Percentiles rank a stretch among this genome's conserved stretches.
Conservation (phyloP, 208 protist genomes). For the Trypanosoma cruzi region DNA sequence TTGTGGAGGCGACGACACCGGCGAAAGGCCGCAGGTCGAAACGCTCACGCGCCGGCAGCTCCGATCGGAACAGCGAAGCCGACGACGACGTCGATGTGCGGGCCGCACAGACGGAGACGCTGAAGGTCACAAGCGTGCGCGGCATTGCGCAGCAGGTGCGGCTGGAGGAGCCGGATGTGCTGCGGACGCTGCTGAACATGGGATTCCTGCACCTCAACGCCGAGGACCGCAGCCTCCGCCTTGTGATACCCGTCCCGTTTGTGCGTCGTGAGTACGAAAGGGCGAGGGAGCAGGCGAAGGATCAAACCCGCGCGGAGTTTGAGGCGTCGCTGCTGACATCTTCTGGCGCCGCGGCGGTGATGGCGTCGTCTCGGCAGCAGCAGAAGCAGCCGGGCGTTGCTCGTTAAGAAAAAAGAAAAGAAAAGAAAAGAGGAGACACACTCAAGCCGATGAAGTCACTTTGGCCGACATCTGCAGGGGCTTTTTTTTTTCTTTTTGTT, state of each 20-base stretch:
- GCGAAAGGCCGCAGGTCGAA: not conserved
- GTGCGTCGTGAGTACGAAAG: conserved; percentile 42
- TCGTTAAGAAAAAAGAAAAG: conserved; percentile 1
- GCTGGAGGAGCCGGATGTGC: conserved; percentile 82
- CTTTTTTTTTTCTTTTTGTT: no score
- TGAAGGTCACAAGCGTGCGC: conserved; percentile 6
- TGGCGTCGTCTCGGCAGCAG: not conserved
- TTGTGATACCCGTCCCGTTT: conserved; percentile 65
- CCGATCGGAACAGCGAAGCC: not conserved
- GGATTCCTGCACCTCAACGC: conserved; percentile 81
- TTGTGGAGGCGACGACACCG: not conserved
- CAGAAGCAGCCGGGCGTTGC: not conserved
- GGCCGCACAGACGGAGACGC: conserved; percentile 20
- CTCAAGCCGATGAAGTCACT: not conserved
- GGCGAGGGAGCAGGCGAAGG: conserved; percentile 28
- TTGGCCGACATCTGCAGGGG: not conserved
- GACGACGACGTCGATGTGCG: conserved; percentile 14
- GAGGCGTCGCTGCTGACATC: conserved; percentile 34
- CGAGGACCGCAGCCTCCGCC: conserved; percentile 57
- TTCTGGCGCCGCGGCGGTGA: not conserved
- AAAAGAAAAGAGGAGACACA: not conserved
- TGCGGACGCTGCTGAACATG: conserved; percentile 65
- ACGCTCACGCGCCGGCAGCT: conserved; percentile 2
- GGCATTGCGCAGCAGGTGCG: conserved; percentile 57
- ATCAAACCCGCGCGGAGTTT: conserved; percentile 45